Evolutionary conservation across 2,329 filamentous ascomycete genomes (phyloP), one percentile per base, ranked within the genome.

Genomic region (Fusarium sp.): DNA sequence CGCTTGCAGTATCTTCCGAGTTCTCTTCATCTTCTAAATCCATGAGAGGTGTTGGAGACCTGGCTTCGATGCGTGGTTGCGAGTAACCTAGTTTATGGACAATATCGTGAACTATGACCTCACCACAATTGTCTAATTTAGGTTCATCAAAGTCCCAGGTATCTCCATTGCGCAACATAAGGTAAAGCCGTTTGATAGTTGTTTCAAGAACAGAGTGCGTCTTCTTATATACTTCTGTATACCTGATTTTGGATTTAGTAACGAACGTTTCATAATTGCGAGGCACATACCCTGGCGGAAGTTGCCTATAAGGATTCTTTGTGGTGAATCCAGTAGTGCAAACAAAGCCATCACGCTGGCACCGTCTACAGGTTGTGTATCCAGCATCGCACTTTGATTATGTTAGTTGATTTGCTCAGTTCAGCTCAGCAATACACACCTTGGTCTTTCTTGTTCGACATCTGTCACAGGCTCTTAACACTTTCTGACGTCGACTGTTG

Each of bases 221-320:
- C 3, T n/a, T 8, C 10, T 13, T 5, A 4, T 7, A 18, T 3
- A 31, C 3, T n/a, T 33, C 47, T 49, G 47, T 33, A 18, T 18
- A 17, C 17, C 47, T 49, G 15, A 13, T n/a, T 7, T 4, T 7
- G 13, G 0, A 2, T 9, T 49, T 2, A 49, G 47, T 33, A 33
- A 33, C 12, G 7, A 5, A 5, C 20, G 0, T n/a, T 31, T n/a
- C 1, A 9, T 33, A 1, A 13, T 11, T 13, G 2, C 20, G 20
- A 49, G 22, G 17, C 15, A 49, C 47, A 33, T 6, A 49, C 47
- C 22, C 47, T n/a, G 20, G 15, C 14, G 47, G 17, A 14, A 49
- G 22, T n/a, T 22, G 47, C 22, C 20, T 33, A n/a, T 22, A 48
- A 3, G 15, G 26, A 4, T 15, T 17, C 45, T 45, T 45, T 2